Conservation (phyloP, 208 protist genomes). For the Leishmania aethiopica region DNA sequence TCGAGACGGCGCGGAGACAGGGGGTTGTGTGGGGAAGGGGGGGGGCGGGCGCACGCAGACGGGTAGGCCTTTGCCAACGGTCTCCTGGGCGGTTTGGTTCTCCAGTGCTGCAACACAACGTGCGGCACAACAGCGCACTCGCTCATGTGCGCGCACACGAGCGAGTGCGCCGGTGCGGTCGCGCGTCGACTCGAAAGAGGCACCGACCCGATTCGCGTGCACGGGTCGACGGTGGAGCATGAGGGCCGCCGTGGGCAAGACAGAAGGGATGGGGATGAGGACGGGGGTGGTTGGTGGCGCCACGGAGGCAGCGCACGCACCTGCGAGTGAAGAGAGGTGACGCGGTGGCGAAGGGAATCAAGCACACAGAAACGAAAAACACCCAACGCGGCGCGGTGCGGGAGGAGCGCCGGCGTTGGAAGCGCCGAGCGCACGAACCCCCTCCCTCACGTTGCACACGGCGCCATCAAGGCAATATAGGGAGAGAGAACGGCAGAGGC, state of each 20-base stretch:
- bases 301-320: neutral
- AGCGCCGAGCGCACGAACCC: no score
- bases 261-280: neutral
- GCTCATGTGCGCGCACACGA: neutral
- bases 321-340: neutral
- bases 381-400: no score
- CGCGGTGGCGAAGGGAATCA: neutral
- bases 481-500: neutral
- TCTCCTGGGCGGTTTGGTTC: neutral
- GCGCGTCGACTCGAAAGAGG: neutral
- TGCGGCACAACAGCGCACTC: neutral
- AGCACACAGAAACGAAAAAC: neutral
- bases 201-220: neutral
- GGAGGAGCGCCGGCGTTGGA: neutral
- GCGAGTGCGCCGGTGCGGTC: neutral
- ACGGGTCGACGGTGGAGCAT: neutral
- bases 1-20: neutral
- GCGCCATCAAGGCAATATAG: neutral
- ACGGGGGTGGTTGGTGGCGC: neutral
- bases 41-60: neutral
- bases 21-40: neutral
- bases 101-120: neutral
- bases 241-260: neutral
- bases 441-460: neutral
- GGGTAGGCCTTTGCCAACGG: neutral